Base-by-base conservation (phyloP, 345 rosid species). In the Corchorus capsularis region DNA sequence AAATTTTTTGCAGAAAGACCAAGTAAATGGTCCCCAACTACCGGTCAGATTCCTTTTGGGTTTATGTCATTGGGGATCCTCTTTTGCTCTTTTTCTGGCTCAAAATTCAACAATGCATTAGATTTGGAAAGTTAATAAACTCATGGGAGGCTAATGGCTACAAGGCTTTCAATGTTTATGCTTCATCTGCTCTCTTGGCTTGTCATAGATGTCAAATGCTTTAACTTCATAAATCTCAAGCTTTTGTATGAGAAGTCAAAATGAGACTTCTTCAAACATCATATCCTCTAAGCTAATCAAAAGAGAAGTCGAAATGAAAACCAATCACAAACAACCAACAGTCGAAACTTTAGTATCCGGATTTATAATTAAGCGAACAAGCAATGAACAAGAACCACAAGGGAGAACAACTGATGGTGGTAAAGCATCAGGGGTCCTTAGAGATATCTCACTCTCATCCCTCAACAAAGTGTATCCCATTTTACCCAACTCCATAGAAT, bases 321-420 rank as follows among this genome's bases (percentile, higher is more conserved):
- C 27, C 10, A 72, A 15, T 39, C 61, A 69, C 46, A 69, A 69
- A 69, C 14, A 13, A 53, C 56, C 77, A n/a, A 62, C 49, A 11
- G 8, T 49, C 3, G 77, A 8, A 84, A 83, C 79, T 76, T 78
- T 84, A 62, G 74, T 56, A 57, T 81, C 89, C 37, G 87, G 52
- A 74, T 84, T 76, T 34, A 95, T 79, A 83, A 75, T 74, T 52
- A 93, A 79, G 6, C 89, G 85, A 13, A 90, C 83, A 67, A 83
- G 87, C 45, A 93, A 78, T 65, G 99, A 93, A 82, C 99, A 93
- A 75, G 98, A 92, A 35, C 97, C 98, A 76, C 99, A 92, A 73
- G 98, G 93, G 75, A 93, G 92, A 72, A 90, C 69, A 59, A 93
- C 78, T 15, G 98, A 85, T 12, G 93, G 89, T 0, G 88, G 83